These are phyloP conservation scores for Cutaneotrichosporon spelunceum DNA, from an alignment of 1,284 basidiomycete species.

Conservation along the genomic window DNA sequence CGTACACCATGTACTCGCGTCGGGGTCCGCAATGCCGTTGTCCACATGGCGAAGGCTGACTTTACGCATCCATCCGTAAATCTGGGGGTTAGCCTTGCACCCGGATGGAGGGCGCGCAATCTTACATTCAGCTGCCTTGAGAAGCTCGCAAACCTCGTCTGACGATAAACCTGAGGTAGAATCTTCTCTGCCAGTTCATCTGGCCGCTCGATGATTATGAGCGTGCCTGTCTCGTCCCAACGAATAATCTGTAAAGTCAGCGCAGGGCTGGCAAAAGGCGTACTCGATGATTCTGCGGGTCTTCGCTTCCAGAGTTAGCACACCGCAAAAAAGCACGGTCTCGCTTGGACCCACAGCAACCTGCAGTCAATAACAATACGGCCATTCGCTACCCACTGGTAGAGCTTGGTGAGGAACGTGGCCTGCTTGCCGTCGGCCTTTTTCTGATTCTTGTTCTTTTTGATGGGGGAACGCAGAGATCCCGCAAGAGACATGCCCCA, in stretches of 20 bases:
- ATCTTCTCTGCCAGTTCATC: constrained; percentile 85
- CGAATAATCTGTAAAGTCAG: constrained; percentile 64
- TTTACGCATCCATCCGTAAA: constrained; percentile 93
- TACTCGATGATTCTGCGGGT: not conserved
- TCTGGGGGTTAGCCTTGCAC: constrained; percentile 57
- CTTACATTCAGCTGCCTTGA: constrained; percentile 86
- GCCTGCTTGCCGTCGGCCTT: constrained; percentile 62
- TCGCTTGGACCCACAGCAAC: constrained; percentile 12
- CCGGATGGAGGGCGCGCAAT: constrained; percentile 23
- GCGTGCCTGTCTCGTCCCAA: constrained; percentile 82
- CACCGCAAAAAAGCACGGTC: not conserved
- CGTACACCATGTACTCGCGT: constrained; percentile 90
- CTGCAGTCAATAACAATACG: constrained; percentile 12
- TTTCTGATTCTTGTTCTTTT: constrained; percentile 23
- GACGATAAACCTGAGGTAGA: constrained; percentile 81
- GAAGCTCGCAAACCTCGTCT: constrained; percentile 89
- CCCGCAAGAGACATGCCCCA: not conserved
- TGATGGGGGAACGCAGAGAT: not conserved
- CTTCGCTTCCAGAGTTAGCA: not conserved
- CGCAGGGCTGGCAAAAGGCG: not conserved
- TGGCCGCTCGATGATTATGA: constrained; percentile 85
- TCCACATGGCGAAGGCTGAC: constrained; percentile 79
- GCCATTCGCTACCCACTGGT: constrained; percentile 62
- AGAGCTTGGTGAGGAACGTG: constrained; percentile 86
- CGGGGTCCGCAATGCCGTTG: constrained; percentile 83